Conservation (phyloP, 208 protist genomes). For the Leishmania mexicana region DNA sequence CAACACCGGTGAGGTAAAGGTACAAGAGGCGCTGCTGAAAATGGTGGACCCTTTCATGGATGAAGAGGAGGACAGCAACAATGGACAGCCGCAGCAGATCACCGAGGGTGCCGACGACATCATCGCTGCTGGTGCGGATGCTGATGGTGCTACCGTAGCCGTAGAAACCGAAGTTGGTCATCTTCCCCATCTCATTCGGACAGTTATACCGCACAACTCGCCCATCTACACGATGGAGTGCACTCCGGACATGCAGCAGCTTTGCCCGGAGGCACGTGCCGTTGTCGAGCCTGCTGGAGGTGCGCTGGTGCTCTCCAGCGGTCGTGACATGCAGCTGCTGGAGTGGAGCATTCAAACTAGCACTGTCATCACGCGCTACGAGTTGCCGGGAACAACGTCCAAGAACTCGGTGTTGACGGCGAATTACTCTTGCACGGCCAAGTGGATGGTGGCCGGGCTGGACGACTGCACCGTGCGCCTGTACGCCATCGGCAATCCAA, state of each 20-base stretch:
- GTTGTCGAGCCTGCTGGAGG: slow-evolving; percentile 17
- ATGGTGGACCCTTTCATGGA: slow-evolving; percentile 53
- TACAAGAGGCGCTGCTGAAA: slow-evolving; percentile 21
- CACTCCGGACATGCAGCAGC: slow-evolving; percentile 16
- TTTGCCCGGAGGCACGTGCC: slow-evolving; percentile 22
- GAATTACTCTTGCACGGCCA: slow-evolving; percentile 24
- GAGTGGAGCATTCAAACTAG: slow-evolving; percentile 34
- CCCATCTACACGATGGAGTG: slow-evolving; percentile 52
- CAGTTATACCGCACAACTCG: slow-evolving; percentile 32
- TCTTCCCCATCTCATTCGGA: slow-evolving; percentile 33
- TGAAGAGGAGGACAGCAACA: slow-evolving; percentile 10
- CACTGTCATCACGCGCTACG: slow-evolving; percentile 28
- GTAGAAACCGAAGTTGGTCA: neutral
- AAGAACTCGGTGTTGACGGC: slow-evolving; percentile 30
- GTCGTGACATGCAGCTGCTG: slow-evolving; percentile 30
- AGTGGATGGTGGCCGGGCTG: slow-evolving; percentile 33
- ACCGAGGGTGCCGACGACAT: slow-evolving; percentile 16
- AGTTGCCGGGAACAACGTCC: slow-evolving; percentile 15
- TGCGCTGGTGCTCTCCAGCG: slow-evolving; percentile 29
- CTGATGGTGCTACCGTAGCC: neutral
- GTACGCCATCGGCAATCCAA: slow-evolving; percentile 29
- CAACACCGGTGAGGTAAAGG: slow-evolving; percentile 26
- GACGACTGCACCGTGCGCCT: slow-evolving; percentile 38
- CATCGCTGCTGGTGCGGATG: neutral
- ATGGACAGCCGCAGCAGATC: neutral